These are phyloP conservation scores for Colletotrichum kahawae DNA, from an alignment of 2,329 filamentous ascomycete genomes.

Conservation along the genomic window DNA sequence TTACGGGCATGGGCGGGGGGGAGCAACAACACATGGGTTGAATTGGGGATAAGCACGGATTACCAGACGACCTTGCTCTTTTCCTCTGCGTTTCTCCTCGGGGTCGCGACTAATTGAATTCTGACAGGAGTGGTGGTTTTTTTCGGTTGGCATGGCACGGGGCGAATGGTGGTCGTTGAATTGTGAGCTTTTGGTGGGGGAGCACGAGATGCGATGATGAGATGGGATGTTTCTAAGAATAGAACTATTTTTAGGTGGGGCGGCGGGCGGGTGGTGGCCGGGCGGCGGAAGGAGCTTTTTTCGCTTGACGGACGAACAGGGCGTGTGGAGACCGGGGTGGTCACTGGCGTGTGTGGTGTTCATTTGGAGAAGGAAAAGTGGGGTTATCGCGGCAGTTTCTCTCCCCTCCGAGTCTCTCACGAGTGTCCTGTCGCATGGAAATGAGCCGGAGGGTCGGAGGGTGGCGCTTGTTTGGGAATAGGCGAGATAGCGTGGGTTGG, in stretches of 20 bases:
- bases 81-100: background rate
- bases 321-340: background rate
- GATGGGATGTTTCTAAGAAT: slow-evolving; percentile 4
- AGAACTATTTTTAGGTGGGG: slow-evolving; percentile 9
- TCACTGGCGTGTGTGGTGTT: background rate
- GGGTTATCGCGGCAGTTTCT: background rate
- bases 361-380: background rate
- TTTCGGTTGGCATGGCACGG: background rate
- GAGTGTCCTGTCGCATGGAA: background rate
- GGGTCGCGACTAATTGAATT: background rate
- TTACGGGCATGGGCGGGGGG: background rate
- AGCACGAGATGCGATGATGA: background rate
- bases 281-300: background rate
- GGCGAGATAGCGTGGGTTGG: background rate
- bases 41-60: background rate
- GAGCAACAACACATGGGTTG: background rate
- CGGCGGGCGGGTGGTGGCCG: background rate
- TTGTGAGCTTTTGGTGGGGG: background rate
- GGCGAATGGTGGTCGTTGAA: background rate
- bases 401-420: background rate
- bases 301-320: slow-evolving; percentile 1
- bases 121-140: background rate
- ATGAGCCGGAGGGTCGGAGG: background rate
- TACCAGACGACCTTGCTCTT: background rate
- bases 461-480: background rate